phyloP scores from a whole-genome alignment of 805 yeast genomes.

The Lipomyces japonicus region DNA sequence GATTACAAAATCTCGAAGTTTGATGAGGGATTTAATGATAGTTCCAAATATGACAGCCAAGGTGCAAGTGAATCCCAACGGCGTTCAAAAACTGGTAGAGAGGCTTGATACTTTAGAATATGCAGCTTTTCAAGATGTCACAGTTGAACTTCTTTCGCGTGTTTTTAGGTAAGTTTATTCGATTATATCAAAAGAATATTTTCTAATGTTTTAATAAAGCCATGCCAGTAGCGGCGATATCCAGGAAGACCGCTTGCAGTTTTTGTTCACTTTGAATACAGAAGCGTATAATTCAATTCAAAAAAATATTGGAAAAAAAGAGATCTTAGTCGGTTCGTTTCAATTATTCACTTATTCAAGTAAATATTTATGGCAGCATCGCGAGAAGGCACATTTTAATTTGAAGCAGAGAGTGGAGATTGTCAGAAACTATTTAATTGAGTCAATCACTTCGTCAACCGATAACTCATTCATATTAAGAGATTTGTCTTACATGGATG shows the following conservation, averaged over 20 bases:
- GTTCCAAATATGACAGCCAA: constrained; percentile 19
- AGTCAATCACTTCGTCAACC: too few species aligned
- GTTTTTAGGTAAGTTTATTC: constrained; percentile 5
- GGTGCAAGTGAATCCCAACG: constrained; percentile 9
- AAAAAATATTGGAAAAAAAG: too few species aligned
- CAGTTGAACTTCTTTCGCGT: constrained; percentile 3
- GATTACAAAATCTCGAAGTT: neutral
- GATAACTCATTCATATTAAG: too few species aligned
- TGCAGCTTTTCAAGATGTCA: neutral
- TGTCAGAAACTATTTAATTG: too few species aligned
- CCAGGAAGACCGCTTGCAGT: neutral
- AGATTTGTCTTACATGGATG: too few species aligned
- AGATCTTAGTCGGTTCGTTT: neutral
- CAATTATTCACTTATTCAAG: constrained; percentile 1
- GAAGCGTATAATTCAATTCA: neutral
- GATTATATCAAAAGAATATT: too few species aligned
- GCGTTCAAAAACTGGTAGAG: constrained; percentile 1
- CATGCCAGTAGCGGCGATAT: constrained; percentile 7
- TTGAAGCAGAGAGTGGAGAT: too few species aligned
- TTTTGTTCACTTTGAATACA: neutral
- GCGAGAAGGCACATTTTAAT: neutral
- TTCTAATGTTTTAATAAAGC: too few species aligned
- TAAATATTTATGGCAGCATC: neutral
- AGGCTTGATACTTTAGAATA: neutral
- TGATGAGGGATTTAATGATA: constrained; percentile 5